These are phyloP conservation scores for Paecilomyces niveus DNA, from an alignment of 2,329 filamentous ascomycete genomes.

Conservation along the genomic window DNA sequence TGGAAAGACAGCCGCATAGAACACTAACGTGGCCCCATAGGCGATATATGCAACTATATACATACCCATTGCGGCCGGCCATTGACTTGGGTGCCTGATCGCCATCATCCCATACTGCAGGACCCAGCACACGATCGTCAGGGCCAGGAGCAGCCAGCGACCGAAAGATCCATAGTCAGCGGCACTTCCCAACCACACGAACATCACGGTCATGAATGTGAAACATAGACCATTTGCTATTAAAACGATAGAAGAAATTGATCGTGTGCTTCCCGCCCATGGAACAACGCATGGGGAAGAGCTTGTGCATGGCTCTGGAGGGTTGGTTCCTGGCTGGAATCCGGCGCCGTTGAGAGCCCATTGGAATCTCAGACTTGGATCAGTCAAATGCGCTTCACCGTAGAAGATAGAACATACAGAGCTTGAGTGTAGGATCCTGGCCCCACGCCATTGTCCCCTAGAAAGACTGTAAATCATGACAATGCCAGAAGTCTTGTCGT, in stretches of 20 bases:
- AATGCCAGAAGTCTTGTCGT: neutral
- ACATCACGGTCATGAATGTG: conserved; percentile 36
- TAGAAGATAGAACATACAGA: conserved; percentile 16
- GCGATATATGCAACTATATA: conserved; percentile 35
- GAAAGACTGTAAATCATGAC: neutral
- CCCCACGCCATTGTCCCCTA: conserved; percentile 37
- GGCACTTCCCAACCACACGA: conserved; percentile 34
- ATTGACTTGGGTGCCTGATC: conserved; percentile 29
- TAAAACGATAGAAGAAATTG: conserved; percentile 32
- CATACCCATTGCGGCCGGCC: conserved; percentile 34
- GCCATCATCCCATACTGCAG: conserved; percentile 36
- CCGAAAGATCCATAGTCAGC: conserved; percentile 38
- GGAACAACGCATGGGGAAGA: conserved; percentile 33
- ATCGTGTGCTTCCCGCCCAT: conserved; percentile 31
- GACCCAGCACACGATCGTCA: conserved; percentile 36
- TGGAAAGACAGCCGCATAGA: conserved; percentile 37
- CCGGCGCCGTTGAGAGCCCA: conserved; percentile 32
- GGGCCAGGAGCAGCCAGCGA: conserved; percentile 31
- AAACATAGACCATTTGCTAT: conserved; percentile 39
- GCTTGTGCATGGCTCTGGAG: conserved; percentile 21
- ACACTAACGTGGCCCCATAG: conserved; percentile 36
- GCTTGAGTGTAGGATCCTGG: conserved; percentile 35
- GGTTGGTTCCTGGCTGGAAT: conserved; percentile 29
- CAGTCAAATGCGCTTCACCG: neutral
- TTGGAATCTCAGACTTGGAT: conserved; percentile 27